Evolutionary conservation across 2,329 filamentous ascomycete genomes (phyloP).

Genomic region (Ophiostoma piceae): DNA sequence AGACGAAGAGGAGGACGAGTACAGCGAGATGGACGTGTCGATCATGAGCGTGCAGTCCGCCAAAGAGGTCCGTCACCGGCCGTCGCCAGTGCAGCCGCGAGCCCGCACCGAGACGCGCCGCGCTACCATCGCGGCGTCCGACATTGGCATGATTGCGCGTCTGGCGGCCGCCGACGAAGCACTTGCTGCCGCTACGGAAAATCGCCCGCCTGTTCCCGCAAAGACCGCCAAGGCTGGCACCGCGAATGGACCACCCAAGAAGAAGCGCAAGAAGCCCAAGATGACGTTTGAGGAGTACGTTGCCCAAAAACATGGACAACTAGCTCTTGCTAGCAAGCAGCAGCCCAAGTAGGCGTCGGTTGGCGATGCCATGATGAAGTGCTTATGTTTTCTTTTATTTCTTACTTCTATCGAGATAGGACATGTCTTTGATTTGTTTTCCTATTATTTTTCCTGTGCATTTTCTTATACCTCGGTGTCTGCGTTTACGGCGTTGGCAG

Average conservation of each 20-base stretch:
- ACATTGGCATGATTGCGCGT: not conserved
- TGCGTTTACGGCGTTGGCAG: not conserved
- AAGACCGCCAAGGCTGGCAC: not conserved
- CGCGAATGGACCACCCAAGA: not conserved
- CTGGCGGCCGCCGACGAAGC: not conserved
- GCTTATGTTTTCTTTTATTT: not conserved
- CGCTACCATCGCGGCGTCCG: not conserved
- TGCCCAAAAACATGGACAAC: not conserved
- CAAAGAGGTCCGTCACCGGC: not conserved
- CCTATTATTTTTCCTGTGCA: not conserved
- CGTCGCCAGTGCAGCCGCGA: not conserved
- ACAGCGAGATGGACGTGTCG: slow-evolving; percentile 3
- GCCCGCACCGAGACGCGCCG: not conserved
- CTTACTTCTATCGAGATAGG: not conserved
- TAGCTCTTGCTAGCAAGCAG: not conserved
- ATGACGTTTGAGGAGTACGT: not conserved
- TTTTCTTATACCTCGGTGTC: not conserved
- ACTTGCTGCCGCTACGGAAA: not conserved
- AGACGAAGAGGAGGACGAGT: not conserved
- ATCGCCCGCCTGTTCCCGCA: not conserved
- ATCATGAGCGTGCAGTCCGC: not conserved
- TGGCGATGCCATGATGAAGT: not conserved
- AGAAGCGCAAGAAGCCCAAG: not conserved
- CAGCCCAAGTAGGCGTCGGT: not conserved
- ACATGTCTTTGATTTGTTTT: not conserved